Base-by-base conservation (phyloP, 163 green algal genomes). In the Chlorella variabilis region DNA sequence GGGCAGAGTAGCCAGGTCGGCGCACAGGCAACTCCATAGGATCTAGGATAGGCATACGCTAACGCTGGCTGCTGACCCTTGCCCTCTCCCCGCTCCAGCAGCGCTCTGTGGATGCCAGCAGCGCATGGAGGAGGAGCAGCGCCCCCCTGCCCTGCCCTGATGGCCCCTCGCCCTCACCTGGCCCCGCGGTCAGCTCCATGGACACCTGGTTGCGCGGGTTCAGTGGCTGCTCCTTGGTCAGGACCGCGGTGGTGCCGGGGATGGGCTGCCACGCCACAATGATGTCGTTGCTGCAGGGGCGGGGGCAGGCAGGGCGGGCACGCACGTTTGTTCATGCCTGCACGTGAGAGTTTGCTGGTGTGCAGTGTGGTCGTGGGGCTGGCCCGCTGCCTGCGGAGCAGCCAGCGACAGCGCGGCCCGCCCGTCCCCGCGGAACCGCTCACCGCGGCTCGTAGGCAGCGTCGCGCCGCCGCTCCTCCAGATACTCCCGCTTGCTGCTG, bases 141-240 rank as follows among this genome's bases (percentile, higher is more conserved):
- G n/a, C n/a, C n/a, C n/a, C n/a, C n/a, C n/a, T n/a, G n/a, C n/a
- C n/a, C n/a, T n/a, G n/a, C n/a, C n/a, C n/a, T n/a, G n/a, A n/a
- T n/a, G n/a, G n/a, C n/a, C n/a, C n/a, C n/a, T n/a, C n/a, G n/a
- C 36, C 18, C 36, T 54, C 36, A 70, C 56, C 42, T 51, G 45
- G 29, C 6, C 59, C 38, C 33, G 68, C 62, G 0, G 42, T 89
- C 62, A 93, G 54, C 23, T 80, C 29, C 63, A 91, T 70, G 5
- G 82, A 38, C 1, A 93, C 49, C 20, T 65, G 62, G 83, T 93
- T 93, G 70, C 58, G 21, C 0, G 20, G n/a, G 45, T 70, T 85
- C 18, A 91, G 66, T 1, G 87, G 82, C 2, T 75, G 27, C 23
- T 82, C 65, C 23, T 51, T 67, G 18, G 78, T 85, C 17, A 90